A percentile compares a stretch with the other conserved stretches of the same genome.
Evolutionary conservation across 2,329 filamentous ascomycete genomes (phyloP).

Genomic region (Gyromitra esculenta): DNA sequence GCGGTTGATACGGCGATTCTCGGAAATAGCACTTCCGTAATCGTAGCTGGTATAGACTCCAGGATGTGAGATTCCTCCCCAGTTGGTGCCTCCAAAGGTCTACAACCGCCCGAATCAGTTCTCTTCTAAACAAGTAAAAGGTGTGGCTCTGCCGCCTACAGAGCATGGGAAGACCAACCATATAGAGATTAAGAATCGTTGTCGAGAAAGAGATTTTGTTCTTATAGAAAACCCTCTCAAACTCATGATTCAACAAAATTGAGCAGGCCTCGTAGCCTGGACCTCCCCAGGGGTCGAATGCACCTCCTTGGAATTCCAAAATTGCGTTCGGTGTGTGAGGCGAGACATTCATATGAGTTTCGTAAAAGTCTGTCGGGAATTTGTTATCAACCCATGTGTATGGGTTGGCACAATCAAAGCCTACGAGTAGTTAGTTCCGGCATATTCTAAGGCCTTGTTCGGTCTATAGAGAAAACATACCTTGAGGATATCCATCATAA

Average conservation of each 20-base stretch:
- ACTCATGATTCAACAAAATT: slow-evolving; percentile 74
- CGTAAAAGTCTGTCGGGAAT: slow-evolving; percentile 68
- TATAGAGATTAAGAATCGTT: slow-evolving; percentile 77
- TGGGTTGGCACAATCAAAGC: slow-evolving; percentile 71
- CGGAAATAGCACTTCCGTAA: slow-evolving; percentile 72
- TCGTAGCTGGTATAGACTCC: slow-evolving; percentile 63
- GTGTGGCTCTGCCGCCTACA: slow-evolving; percentile 60
- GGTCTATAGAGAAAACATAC: background rate
- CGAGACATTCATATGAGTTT: slow-evolving; percentile 69
- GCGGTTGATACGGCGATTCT: slow-evolving; percentile 73
- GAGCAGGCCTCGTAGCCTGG: slow-evolving; percentile 74
- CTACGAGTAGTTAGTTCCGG: slow-evolving; percentile 58
- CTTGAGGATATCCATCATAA: slow-evolving; percentile 70
- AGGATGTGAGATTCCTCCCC: slow-evolving; percentile 69
- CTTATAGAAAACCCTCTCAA: slow-evolving; percentile 82
- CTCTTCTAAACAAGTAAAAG: background rate
- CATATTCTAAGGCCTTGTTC: background rate
- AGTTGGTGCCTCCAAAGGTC: slow-evolving; percentile 82
- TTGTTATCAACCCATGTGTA: slow-evolving; percentile 60
- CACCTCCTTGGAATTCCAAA: slow-evolving; percentile 73
- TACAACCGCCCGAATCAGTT: slow-evolving; percentile 56
- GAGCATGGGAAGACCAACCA: slow-evolving; percentile 62
- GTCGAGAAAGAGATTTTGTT: slow-evolving; percentile 74
- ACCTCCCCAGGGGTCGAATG: slow-evolving; percentile 80
- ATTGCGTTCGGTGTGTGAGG: slow-evolving; percentile 73